Conservation (phyloP, 2,329 filamentous ascomycete genomes). For the Apiospora kogelbergensis region DNA sequence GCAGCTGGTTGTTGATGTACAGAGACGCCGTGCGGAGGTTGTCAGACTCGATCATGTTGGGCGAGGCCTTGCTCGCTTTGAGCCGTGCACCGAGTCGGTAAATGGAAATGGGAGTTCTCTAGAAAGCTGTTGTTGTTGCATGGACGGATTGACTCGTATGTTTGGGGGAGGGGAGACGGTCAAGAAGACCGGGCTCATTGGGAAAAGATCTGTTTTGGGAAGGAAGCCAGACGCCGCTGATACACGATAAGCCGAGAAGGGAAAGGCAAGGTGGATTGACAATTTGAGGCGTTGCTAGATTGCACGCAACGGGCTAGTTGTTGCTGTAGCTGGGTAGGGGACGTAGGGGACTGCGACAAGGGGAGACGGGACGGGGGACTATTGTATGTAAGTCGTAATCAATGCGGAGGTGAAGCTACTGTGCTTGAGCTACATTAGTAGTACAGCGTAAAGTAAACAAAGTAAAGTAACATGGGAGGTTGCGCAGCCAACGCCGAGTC, state of each 20-base stretch:
- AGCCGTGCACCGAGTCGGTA: not conserved
- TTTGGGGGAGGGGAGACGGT: not conserved
- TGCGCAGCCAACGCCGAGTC: too few relatives aligned
- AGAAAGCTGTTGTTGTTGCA: slow-evolving; percentile 1
- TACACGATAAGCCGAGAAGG: slow-evolving; percentile 3
- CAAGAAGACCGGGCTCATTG: not conserved
- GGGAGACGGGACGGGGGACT: not conserved
- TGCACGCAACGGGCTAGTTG: not conserved
- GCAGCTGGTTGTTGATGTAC: slow-evolving; percentile 72
- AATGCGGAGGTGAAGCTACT: not conserved
- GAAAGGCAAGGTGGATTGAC: not conserved
- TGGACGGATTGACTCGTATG: not conserved
- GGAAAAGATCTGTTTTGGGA: slow-evolving; percentile 6
- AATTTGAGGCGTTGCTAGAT: not conserved
- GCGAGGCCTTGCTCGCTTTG: slow-evolving; percentile 6
- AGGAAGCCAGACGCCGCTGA: not conserved
- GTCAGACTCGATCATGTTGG: slow-evolving; percentile 49
- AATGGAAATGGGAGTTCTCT: not conserved
- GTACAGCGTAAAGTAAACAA: not conserved
- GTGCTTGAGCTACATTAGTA: too few relatives aligned
- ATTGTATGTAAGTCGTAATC: not conserved
- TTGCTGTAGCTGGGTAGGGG: not conserved
- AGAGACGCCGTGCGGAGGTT: slow-evolving; percentile 67
- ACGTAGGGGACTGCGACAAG: not conserved
- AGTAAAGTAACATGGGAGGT: not conserved